Evolutionary conservation across 192 early-diverging fungal genomes (phyloP), one percentile per base, ranked within the genome.

Genomic region (Kappamyces sp.): DNA sequence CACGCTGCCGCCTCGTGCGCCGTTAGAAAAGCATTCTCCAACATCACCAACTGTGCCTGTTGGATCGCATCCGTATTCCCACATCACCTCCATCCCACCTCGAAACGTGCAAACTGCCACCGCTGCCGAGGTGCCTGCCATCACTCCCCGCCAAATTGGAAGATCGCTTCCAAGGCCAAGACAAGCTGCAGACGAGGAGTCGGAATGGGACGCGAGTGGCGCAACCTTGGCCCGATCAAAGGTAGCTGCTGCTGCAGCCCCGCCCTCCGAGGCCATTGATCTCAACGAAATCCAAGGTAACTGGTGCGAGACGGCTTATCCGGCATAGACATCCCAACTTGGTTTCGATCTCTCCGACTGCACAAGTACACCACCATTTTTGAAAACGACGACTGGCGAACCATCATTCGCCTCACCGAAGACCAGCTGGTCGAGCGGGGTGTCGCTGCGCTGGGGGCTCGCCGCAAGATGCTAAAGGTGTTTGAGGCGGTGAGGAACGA

Each of bases 321-420:
- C 31, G n/a, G 33, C 2, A 9, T 45, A 76, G 95, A 98, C 74
- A 90, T 94, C 66, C 90, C 93, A 6, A 79, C 82, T 45, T 98
- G 95, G 95, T 78, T 98, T 60, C 72, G 92, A 45, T 85, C 82
- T 54, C 77, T 96, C 48, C 87, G 95, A 32, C 75, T 98, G 62
- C 95, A 98, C 78, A 98, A 98, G 74, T 98, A 98, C 75, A 91
- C 88, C 29, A 57, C 79, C 14, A 83, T 91, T 40, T 94, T 98
- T 78, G 84, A 91, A 30, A 77, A 76, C 11, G 85, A 88, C 79
- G 72, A 84, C 53, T 98, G 93, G 92, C 81, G 84, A 49, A 85
- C 89, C 34, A 89, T 98, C 59, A 85, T 98, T 42, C 81, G 85
- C 48, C 65, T 98, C 65, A 75, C 71, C 29, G 95, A 98, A 54